Conservation (phyloP, 176 grass and related monocot genomes). For the Calamus simplicifolius region DNA sequence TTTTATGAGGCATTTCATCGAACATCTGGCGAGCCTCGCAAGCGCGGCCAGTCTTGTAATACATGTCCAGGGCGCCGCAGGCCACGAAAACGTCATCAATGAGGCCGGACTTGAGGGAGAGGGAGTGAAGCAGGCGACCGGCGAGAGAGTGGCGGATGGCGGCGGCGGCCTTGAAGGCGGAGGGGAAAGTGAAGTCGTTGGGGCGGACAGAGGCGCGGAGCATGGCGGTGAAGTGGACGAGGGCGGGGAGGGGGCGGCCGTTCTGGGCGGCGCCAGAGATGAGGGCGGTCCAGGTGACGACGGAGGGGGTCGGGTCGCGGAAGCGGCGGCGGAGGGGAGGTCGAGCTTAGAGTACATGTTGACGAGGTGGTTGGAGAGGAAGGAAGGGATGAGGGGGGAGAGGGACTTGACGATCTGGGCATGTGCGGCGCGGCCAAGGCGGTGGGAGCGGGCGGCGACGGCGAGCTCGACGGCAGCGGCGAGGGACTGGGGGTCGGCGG, state of each 20-base stretch:
- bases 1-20: slow-evolving; percentile 59
- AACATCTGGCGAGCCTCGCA: slow-evolving; percentile 42
- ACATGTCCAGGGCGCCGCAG: slow-evolving; percentile 71
- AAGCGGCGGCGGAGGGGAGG: slow-evolving; percentile 36
- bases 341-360: slow-evolving; percentile 88
- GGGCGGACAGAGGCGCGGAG: slow-evolving; percentile 51
- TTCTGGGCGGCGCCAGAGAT: slow-evolving; percentile 67
- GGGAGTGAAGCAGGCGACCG: slow-evolving; percentile 34
- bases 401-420: slow-evolving; percentile 38
- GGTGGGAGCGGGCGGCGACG: slow-evolving; percentile 31
- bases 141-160: slow-evolving; percentile 17
- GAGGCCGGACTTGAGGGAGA: slow-evolving; percentile 23
- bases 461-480: slow-evolving; percentile 41
- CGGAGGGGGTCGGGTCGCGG: slow-evolving; percentile 52
- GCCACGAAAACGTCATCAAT: slow-evolving; percentile 49
- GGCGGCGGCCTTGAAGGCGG: slow-evolving; percentile 58
- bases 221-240: slow-evolving; percentile 50
- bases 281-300: slow-evolving; percentile 61
- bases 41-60: slow-evolving; percentile 54
- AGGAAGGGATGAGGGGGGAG: slow-evolving; percentile 34
- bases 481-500: slow-evolving; percentile 37
- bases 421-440: slow-evolving; percentile 50
- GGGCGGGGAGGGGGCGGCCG: slow-evolving; percentile 34
- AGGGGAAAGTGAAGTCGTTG: slow-evolving; percentile 85
- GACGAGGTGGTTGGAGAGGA: slow-evolving; percentile 69